phyloP scores from a whole-genome alignment of 352 stramenopile species.

The Globisporangium lucens region DNA sequence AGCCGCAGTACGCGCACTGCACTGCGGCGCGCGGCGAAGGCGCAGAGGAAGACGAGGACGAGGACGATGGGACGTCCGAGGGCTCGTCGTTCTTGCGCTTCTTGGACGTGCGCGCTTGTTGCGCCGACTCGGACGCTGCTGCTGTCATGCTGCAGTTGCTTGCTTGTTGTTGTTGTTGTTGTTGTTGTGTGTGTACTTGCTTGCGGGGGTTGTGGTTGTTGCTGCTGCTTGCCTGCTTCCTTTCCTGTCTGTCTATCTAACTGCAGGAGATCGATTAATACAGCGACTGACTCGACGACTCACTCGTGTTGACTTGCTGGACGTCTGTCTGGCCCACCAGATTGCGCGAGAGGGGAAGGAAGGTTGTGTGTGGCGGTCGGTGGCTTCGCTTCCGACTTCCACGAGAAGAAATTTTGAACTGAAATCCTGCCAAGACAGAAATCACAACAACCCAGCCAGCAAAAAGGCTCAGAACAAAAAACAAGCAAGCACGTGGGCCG shows the following conservation, averaged over 20 bases:
- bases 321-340: not conserved
- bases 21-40: conserved; percentile 13
- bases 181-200: not conserved
- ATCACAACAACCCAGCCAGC: conserved; percentile 2
- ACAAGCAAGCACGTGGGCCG: not conserved
- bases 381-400: conserved; percentile 31
- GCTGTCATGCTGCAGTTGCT: conserved; percentile 1
- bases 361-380: conserved; percentile 3
- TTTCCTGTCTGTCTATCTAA: not conserved
- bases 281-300: not conserved
- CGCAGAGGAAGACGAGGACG: conserved; percentile 3
- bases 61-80: conserved; percentile 16
- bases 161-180: not conserved
- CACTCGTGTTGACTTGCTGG: not conserved
- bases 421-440: conserved; percentile 33
- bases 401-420: conserved; percentile 40
- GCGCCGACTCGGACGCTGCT: not conserved
- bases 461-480: not conserved
- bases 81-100: conserved; percentile 51
- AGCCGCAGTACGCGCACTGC: conserved; percentile 42
- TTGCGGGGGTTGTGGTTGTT: conserved; percentile 10
- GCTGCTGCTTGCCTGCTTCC: not conserved
- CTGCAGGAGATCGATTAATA: not conserved
- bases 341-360: not conserved
- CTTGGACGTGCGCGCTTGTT: conserved; percentile 25